A percentile compares a stretch with the other conserved stretches of the same genome.
These are phyloP conservation scores for Aspergillus ruber DNA, from an alignment of 2,329 filamentous ascomycete genomes.

Conservation along the genomic window DNA sequence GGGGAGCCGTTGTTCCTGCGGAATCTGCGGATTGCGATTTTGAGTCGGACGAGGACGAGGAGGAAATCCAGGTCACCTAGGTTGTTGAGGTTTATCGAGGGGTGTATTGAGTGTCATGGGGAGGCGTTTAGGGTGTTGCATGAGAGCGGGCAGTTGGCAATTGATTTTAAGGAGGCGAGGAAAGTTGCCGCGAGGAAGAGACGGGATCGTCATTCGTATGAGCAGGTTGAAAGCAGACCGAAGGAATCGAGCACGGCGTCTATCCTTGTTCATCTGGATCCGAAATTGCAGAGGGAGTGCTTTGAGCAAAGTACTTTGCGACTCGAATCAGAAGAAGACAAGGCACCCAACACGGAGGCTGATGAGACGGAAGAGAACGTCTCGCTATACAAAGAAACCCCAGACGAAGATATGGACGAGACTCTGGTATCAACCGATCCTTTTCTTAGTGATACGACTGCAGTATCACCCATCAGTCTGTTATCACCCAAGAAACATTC, in stretches of 20 bases:
- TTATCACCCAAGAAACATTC: not conserved
- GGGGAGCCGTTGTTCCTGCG: constrained; percentile 18
- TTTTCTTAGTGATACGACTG: no score
- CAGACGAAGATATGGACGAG: not conserved
- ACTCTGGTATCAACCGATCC: no score
- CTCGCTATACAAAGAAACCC: not conserved
- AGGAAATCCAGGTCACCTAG: constrained; percentile 15
- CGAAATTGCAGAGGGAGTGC: not conserved
- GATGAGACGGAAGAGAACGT: not conserved
- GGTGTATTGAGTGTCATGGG: constrained; percentile 17
- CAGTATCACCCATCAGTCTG: not conserved
- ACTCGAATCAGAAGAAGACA: not conserved
- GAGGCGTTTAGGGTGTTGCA: constrained; percentile 5
- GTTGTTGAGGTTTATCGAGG: constrained; percentile 24
- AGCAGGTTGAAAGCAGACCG: not conserved
- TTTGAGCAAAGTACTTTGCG: not conserved
- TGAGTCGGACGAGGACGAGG: constrained; percentile 24
- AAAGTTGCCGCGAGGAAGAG: constrained; percentile 14
- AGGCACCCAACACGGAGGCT: not conserved
- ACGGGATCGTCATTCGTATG: not conserved
- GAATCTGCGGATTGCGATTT: constrained; percentile 23
- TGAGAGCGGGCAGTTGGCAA: constrained; percentile 12
- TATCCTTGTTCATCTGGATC: not conserved
- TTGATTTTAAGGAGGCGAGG: constrained; percentile 7
- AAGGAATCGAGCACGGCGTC: not conserved